Percentiles rank a stretch among this genome's conserved stretches.
These are phyloP conservation scores for Capronia coronata DNA, from an alignment of 2,329 filamentous ascomycete species.

Conservation along the genomic window DNA sequence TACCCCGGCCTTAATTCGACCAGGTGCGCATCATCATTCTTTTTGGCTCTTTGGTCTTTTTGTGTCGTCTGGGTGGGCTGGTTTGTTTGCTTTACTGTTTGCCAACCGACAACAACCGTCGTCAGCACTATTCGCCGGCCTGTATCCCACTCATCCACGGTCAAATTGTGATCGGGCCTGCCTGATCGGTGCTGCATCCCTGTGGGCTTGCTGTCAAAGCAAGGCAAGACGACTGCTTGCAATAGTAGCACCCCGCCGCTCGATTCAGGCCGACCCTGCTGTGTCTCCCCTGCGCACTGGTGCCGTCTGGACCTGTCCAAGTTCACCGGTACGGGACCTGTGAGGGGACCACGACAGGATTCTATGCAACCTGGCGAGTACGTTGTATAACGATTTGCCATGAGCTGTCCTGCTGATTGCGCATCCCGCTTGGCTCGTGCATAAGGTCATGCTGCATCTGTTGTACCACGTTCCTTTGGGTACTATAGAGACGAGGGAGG, in stretches of 20 bases:
- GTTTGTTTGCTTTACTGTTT: slow-evolving; percentile 18
- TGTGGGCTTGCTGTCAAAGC: slow-evolving; percentile 10
- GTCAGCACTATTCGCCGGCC: neutral
- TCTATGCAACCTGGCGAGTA: slow-evolving; percentile 17
- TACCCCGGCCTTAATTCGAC: slow-evolving; percentile 1
- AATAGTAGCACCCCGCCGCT: slow-evolving; percentile 8
- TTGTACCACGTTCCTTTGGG: slow-evolving; percentile 22
- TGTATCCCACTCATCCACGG: neutral
- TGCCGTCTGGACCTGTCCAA: slow-evolving; percentile 9
- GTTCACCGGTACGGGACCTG: slow-evolving; percentile 4
- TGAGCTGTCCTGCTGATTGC: slow-evolving; percentile 22
- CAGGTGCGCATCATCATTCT: neutral
- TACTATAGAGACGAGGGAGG: slow-evolving; percentile 26
- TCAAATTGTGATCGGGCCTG: slow-evolving; percentile 6
- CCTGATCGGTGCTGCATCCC: slow-evolving; percentile 13
- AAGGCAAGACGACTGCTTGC: slow-evolving; percentile 3
- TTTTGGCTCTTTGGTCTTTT: slow-evolving; percentile 1
- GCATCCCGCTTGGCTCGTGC: slow-evolving; percentile 9
- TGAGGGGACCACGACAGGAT: slow-evolving; percentile 17
- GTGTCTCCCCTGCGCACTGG: slow-evolving; percentile 8
- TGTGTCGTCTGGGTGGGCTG: slow-evolving; percentile 12
- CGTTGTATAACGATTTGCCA: slow-evolving; percentile 20
- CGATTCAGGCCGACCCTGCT: slow-evolving; percentile 1
- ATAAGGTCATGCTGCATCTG: slow-evolving; percentile 24
- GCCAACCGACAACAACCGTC: slow-evolving; percentile 8